phyloP scores from a whole-genome alignment of 1,284 basidiomycete species.

The Coniophora puteana region DNA sequence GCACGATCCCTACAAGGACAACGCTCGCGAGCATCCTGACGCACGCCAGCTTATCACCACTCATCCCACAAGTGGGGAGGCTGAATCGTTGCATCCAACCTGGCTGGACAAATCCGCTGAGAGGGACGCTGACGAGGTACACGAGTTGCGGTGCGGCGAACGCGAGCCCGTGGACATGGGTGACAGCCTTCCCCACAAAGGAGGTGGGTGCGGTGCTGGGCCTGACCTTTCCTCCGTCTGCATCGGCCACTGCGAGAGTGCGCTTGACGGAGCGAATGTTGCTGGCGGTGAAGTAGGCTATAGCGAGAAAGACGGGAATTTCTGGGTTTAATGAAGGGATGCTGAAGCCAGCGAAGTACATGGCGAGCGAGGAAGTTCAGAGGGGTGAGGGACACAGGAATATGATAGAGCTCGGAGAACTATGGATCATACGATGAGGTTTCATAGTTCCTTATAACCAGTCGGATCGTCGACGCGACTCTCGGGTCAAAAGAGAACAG shows the following conservation, averaged over 20 bases:
- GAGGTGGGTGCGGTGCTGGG: conserved; percentile 14
- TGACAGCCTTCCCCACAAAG: conserved; percentile 21
- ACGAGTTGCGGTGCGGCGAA: conserved; percentile 19
- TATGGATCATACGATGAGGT: no score
- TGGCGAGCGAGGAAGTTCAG: no score
- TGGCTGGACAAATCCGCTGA: conserved; percentile 29
- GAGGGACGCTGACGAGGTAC: conserved; percentile 21
- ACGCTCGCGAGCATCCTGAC: conserved; percentile 24
- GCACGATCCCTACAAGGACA: conserved; percentile 15
- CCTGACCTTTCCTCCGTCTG: conserved; percentile 17
- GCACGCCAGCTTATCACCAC: conserved; percentile 13
- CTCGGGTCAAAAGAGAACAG: no score
- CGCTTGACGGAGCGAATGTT: no score
- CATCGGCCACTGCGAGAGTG: conserved; percentile 8
- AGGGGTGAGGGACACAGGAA: no score
- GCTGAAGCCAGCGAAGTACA: no score
- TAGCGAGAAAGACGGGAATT: no score
- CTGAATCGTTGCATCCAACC: conserved; percentile 25
- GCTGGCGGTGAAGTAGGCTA: no score
- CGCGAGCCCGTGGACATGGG: conserved; percentile 26
- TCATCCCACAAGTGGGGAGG: conserved; percentile 20
- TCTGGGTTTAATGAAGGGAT: no score
- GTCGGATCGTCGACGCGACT: no score
- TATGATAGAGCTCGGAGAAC: no score
- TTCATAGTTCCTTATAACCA: no score